These are phyloP conservation scores for Begonia masoniana DNA, from an alignment of 306 rosid species.

Conservation along the genomic window DNA sequence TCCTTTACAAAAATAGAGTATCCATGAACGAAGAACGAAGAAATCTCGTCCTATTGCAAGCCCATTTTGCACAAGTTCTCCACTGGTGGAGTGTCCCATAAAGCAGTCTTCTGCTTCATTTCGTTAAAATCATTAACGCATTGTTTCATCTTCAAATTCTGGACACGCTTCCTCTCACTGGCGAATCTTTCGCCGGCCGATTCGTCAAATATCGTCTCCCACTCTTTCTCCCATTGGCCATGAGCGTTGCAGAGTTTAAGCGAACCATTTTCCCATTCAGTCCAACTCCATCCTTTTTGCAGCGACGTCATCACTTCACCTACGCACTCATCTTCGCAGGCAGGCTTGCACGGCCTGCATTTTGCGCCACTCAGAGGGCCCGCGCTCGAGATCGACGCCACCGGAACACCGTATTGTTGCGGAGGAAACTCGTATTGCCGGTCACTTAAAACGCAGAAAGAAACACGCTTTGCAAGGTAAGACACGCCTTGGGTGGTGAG, in stretches of 20 bases:
- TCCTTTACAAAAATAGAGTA: too few relatives aligned
- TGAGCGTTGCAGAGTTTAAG: constrained; percentile 54
- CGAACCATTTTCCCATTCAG: constrained; percentile 40
- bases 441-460: constrained; percentile 72
- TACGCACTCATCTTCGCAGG: constrained; percentile 45
- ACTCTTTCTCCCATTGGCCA: constrained; percentile 44
- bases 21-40: too few relatives aligned
- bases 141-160: constrained; percentile 12
- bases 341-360: constrained; percentile 64
- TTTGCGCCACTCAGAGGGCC: constrained; percentile 80
- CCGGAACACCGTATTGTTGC: constrained; percentile 55
- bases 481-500: constrained; percentile 33
- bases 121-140: constrained; percentile 29
- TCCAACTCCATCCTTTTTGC: constrained; percentile 70
- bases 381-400: constrained; percentile 55
- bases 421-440: constrained; percentile 64
- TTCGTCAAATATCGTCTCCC: constrained; percentile 46
- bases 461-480: constrained; percentile 26
- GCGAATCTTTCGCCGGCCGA: constrained; percentile 31
- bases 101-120: constrained; percentile 20
- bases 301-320: constrained; percentile 27
- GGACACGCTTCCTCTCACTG: constrained; percentile 18
- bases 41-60: background rate
- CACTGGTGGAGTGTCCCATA: constrained; percentile 48
- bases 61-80: constrained; percentile 39